Evolutionary conservation across 805 yeast genomes (phyloP).

Genomic region (Geotrichum ghanense): DNA sequence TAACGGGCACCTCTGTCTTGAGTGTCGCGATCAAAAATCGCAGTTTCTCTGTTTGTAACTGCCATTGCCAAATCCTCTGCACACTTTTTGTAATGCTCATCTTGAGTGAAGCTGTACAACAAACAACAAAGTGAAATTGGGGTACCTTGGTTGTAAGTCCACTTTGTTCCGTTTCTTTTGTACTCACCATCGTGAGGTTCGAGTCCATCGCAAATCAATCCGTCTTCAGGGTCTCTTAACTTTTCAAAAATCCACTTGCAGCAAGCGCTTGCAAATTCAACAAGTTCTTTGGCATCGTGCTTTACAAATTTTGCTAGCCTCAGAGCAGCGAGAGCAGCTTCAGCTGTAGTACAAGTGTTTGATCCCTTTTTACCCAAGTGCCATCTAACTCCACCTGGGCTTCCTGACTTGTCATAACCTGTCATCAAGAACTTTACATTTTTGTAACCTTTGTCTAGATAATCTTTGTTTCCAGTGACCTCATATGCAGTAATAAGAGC

Average conservation of each 20-base stretch:
- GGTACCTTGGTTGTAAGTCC: conserved; percentile 60
- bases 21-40: conserved; percentile 56
- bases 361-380: conserved; percentile 48
- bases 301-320: conserved; percentile 44
- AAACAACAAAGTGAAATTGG: conserved; percentile 44
- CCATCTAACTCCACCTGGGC: conserved; percentile 59
- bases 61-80: conserved; percentile 37
- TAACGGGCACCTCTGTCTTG: conserved; percentile 38
- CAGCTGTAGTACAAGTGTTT: conserved; percentile 58
- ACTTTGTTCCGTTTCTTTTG: conserved; percentile 33
- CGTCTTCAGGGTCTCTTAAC: conserved; percentile 43
- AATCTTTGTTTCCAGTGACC: conserved; percentile 45
- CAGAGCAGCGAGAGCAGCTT: conserved; percentile 51
- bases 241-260: conserved; percentile 44
- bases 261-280: conserved; percentile 49
- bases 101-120: conserved; percentile 39
- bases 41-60: conserved; percentile 43
- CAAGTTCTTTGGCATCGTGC: conserved; percentile 33
- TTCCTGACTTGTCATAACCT: conserved; percentile 41
- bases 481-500: conserved; percentile 57
- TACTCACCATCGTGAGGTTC: conserved; percentile 24
- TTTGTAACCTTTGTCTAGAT: conserved; percentile 45
- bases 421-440: conserved; percentile 51
- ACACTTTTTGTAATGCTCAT: conserved; percentile 35
- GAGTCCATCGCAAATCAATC: conserved; percentile 51